These are phyloP conservation scores for Cladosporium sp. DNA, from an alignment of 2,329 filamentous ascomycete species.

Conservation along the genomic window DNA sequence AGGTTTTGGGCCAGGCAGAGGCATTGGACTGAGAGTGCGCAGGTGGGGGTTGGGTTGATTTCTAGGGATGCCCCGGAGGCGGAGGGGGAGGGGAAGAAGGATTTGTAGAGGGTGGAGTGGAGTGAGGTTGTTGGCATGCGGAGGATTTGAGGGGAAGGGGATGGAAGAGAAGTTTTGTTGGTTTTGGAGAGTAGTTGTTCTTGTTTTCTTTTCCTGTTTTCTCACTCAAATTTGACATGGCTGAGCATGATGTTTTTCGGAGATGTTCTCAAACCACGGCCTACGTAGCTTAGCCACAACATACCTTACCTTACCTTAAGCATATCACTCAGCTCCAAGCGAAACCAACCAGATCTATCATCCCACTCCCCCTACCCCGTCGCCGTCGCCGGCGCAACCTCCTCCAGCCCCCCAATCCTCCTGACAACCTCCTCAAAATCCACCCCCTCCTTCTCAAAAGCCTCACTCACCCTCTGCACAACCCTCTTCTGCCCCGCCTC, in stretches of 20 bases:
- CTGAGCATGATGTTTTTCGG: too few relatives aligned
- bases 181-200: too few relatives aligned
- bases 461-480: conserved; percentile 66
- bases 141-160: too few relatives aligned
- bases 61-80: conserved; percentile 30
- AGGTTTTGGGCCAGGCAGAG: conserved; percentile 51
- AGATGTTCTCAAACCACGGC: too few relatives aligned
- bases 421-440: conserved; percentile 78
- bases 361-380: too few relatives aligned
- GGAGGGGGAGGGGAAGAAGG: conserved; percentile 29
- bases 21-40: conserved; percentile 47
- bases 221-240: too few relatives aligned
- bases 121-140: background rate
- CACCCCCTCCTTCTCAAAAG: conserved; percentile 71
- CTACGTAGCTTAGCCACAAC: too few relatives aligned
- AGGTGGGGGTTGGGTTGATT: conserved; percentile 49
- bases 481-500: conserved; percentile 66
- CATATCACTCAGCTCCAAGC: too few relatives aligned
- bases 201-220: too few relatives aligned
- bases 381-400: conserved; percentile 31
- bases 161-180: too few relatives aligned
- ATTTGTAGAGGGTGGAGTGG: conserved; percentile 20
- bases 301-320: too few relatives aligned
- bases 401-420: conserved; percentile 60
- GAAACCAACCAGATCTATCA: too few relatives aligned